These are phyloP conservation scores for Neurospora sp. DNA, from an alignment of 495 filamentous ascomycete species.

Conservation along the genomic window DNA sequence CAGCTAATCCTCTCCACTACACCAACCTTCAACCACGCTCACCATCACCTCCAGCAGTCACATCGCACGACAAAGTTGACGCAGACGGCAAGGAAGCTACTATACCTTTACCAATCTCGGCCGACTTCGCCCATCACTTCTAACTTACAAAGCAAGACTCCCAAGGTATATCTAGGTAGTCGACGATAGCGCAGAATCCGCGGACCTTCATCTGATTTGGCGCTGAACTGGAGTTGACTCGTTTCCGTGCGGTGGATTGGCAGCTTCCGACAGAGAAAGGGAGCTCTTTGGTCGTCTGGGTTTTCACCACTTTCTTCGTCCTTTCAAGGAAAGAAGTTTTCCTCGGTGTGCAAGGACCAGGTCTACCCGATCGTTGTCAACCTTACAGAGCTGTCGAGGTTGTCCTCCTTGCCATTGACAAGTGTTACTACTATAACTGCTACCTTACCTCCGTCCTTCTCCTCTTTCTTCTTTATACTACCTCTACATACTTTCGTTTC, in stretches of 20 bases:
- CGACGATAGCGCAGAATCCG: neutral
- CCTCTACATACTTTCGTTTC: neutral
- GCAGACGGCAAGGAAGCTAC: neutral
- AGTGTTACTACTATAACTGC: conserved; percentile 13
- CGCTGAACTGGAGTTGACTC: neutral
- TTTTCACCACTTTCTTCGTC: neutral
- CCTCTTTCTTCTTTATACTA: conserved; percentile 1
- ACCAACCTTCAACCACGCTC: neutral
- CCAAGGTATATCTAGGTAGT: neutral
- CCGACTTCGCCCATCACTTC: neutral
- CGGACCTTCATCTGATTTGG: neutral
- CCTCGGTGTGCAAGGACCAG: conserved; percentile 2
- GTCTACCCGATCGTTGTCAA: neutral
- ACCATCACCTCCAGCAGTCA: neutral
- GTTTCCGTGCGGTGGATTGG: neutral
- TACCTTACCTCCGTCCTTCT: neutral
- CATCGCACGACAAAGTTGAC: neutral
- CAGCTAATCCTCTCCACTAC: neutral
- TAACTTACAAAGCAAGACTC: neutral
- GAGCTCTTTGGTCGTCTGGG: neutral
- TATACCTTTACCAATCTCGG: neutral
- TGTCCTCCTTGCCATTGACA: conserved; percentile 17
- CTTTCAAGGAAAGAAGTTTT: conserved; percentile 10
- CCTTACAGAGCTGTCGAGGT: neutral
- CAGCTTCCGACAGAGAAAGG: neutral